Percentiles rank a stretch among this genome's conserved stretches.
These are phyloP conservation scores for Agrostemma githago DNA, from an alignment of 148 eudicot species.

Conservation along the genomic window DNA sequence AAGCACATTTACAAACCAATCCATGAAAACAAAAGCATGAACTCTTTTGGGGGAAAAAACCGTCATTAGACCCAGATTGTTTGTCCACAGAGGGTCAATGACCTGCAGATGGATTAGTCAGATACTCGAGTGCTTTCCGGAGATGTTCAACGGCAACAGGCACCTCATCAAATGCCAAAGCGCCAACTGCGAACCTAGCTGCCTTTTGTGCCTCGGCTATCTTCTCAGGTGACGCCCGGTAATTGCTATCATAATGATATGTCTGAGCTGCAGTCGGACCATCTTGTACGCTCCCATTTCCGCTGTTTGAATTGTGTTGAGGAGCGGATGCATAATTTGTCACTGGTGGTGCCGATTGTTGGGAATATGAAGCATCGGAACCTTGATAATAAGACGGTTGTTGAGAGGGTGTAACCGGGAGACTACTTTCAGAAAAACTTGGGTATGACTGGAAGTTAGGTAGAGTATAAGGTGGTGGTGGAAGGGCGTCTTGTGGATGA, in stretches of 20 bases:
- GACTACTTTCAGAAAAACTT: slow-evolving; percentile 68
- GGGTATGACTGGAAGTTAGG: slow-evolving; percentile 91
- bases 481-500: slow-evolving; percentile 52
- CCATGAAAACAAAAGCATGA: not conserved
- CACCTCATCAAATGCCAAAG: slow-evolving; percentile 94
- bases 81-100: slow-evolving; percentile 19
- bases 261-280: slow-evolving; percentile 31
- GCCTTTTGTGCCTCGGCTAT: slow-evolving; percentile 96
- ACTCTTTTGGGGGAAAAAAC: not conserved
- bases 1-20: slow-evolving; percentile 22
- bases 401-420: slow-evolving; percentile 64
- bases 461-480: slow-evolving; percentile 39
- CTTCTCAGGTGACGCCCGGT: slow-evolving; percentile 77
- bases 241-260: slow-evolving; percentile 67
- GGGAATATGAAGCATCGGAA: slow-evolving; percentile 53
- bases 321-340: slow-evolving; percentile 42
- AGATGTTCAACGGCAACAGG: slow-evolving; percentile 71
- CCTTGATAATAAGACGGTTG: slow-evolving; percentile 62
- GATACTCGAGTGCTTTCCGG: slow-evolving; percentile 79
- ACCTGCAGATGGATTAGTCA: slow-evolving; percentile 80
- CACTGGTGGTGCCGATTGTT: slow-evolving; percentile 34
- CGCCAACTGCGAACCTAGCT: slow-evolving; percentile 95
- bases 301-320: slow-evolving; percentile 38
- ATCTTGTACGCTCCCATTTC: slow-evolving; percentile 47
- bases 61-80: slow-evolving; percentile 3